A percentile compares a stretch with the other conserved stretches of the same genome.
Conservation (phyloP, 345 rosid genomes). For the Citrus unshiu region DNA sequence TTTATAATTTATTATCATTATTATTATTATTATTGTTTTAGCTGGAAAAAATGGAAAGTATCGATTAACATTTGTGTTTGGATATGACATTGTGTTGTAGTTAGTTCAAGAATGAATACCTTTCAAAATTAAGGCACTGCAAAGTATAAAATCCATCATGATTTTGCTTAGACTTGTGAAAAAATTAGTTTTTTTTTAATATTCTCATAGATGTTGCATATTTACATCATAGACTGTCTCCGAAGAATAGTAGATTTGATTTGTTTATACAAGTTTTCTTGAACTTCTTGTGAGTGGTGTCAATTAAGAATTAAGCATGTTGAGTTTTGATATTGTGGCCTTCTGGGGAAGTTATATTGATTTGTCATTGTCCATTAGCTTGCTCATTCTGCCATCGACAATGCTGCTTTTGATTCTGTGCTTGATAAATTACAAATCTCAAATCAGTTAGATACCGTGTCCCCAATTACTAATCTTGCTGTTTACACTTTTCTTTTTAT, state of each 20-base stretch:
- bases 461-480: neutral
- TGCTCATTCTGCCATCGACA: neutral
- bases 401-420: neutral
- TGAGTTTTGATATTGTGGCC: neutral
- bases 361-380: neutral
- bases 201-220: neutral
- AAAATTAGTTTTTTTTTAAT: no score
- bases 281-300: neutral
- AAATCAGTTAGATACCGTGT: neutral
- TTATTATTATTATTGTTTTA: no score
- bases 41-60: neutral
- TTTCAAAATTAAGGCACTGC: neutral
- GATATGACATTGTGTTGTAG: neutral
- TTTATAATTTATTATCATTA: no score
- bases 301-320: neutral
- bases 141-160: neutral
- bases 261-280: no score
- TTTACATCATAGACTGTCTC: no score
- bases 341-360: neutral
- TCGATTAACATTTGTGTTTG: neutral
- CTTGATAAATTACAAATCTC: neutral
- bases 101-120: neutral
- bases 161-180: neutral
- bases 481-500: neutral
- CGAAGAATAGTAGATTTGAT: no score